A percentile compares a stretch with the other conserved stretches of the same genome.
Conservation (phyloP, 1,139 yeast species). For the Pichia sp. region DNA sequence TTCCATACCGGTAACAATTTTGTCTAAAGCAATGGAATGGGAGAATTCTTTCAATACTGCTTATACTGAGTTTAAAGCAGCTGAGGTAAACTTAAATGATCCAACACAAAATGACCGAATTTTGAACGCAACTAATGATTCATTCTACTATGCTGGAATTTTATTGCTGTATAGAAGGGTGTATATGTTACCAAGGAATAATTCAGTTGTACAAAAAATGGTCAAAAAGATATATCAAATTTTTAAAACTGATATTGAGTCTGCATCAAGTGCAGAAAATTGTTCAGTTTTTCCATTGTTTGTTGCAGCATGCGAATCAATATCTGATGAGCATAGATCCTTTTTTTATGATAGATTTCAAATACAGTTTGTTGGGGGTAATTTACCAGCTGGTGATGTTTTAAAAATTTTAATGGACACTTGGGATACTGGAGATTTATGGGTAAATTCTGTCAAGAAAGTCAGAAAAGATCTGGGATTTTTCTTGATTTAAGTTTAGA, state of each 20-base stretch:
- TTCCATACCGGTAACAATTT: constrained; percentile 4
- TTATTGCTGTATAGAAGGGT: constrained; percentile 11
- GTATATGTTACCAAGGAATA: constrained; percentile 9
- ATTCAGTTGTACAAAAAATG: constrained; percentile 8
- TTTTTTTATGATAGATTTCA: constrained; percentile 14
- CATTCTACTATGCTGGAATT: constrained; percentile 11
- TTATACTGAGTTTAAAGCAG: constrained; percentile 7
- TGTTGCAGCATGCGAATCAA: constrained; percentile 14
- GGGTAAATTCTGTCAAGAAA: constrained; percentile 11
- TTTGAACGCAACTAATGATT: constrained; percentile 8
- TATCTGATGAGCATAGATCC: constrained; percentile 6
- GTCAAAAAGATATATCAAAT: constrained; percentile 9
- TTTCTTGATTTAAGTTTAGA: constrained; percentile 6
- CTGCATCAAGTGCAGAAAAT: constrained; percentile 14
- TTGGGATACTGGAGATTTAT: constrained; percentile 13
- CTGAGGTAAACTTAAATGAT: constrained; percentile 1
- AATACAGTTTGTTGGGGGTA: constrained; percentile 15
- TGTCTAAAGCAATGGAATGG: constrained; percentile 13
- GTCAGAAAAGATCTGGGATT: constrained; percentile 9
- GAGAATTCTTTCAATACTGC: constrained; percentile 9
- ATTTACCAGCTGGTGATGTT: constrained; percentile 15
- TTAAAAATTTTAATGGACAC: constrained; percentile 11
- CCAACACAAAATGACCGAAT: constrained; percentile 5
- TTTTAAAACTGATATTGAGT: constrained; percentile 11
- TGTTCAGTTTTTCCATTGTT: constrained; percentile 13